Conservation (phyloP, 345 rosid species). For the Garcia nutans region DNA sequence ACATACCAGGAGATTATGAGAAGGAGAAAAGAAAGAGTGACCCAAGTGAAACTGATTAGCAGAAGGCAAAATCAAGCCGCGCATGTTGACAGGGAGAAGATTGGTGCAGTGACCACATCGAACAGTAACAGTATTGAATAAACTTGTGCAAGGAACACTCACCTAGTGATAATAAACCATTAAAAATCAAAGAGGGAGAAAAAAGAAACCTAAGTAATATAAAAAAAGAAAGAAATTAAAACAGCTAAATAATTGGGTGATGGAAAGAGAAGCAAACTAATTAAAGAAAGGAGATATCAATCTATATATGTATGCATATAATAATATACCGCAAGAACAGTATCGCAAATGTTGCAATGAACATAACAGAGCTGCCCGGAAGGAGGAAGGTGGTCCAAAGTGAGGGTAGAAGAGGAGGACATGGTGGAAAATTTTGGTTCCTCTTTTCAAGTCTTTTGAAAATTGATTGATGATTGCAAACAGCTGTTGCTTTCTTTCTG, state of each 20-base stretch:
- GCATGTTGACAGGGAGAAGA: constrained; percentile 87
- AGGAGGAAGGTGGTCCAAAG: constrained; percentile 39
- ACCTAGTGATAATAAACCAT: constrained; percentile 44
- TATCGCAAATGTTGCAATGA: constrained; percentile 95
- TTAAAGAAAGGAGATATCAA: neutral
- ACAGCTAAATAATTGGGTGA: neutral
- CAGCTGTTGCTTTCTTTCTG: neutral
- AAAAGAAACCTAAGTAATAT: no score
- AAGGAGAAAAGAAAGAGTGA: constrained; percentile 64
- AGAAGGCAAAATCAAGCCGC: constrained; percentile 60
- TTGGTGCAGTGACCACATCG: constrained; percentile 97
- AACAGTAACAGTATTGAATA: constrained; percentile 95
- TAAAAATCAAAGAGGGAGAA: neutral
- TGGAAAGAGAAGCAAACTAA: neutral
- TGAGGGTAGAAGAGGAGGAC: constrained; percentile 41
- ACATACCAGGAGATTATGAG: constrained; percentile 57
- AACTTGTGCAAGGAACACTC: constrained; percentile 91
- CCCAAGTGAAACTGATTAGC: constrained; percentile 72
- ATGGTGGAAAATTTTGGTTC: constrained; percentile 16
- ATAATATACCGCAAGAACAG: constrained; percentile 78
- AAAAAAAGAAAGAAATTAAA: neutral
- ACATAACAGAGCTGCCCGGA: constrained; percentile 97
- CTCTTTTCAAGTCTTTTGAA: constrained; percentile 26
- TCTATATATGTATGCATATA: neutral
- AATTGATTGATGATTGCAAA: constrained; percentile 27